These are phyloP conservation scores for Salix arbutifolia DNA, from an alignment of 345 rosid species.

Conservation along the genomic window DNA sequence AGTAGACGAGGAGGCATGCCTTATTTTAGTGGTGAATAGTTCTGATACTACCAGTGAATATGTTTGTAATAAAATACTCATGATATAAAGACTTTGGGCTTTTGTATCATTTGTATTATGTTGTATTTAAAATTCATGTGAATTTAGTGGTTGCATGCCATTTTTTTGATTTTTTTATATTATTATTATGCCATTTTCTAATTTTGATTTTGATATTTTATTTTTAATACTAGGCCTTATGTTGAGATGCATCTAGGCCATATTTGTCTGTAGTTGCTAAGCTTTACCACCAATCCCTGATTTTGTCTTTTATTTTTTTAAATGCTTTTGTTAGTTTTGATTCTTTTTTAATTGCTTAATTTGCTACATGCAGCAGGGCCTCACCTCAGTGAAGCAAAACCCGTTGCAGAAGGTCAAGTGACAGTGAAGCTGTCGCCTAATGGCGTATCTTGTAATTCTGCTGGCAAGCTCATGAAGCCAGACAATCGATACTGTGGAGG, in stretches of 20 bases:
- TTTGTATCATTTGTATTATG: neutral
- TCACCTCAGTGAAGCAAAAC: constrained; percentile 33
- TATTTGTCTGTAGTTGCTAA: neutral
- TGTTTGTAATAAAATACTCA: neutral
- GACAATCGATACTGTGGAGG: constrained; percentile 39
- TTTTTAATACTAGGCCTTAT: neutral
- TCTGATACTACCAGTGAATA: neutral
- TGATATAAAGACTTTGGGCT: neutral
- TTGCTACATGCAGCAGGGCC: constrained; percentile 30
- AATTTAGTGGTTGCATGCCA: neutral
- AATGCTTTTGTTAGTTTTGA: neutral
- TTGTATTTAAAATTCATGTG: neutral
- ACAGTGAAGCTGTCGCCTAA: constrained; percentile 12
- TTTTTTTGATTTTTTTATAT: neutral
- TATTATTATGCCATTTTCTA: neutral
- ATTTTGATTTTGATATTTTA: neutral
- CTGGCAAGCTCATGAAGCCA: constrained; percentile 25
- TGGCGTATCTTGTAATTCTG: constrained; percentile 30
- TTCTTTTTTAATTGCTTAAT: constrained; percentile 17
- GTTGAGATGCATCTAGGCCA: neutral
- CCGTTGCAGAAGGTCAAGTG: constrained; percentile 31
- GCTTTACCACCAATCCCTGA: neutral
- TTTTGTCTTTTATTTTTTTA: neutral
- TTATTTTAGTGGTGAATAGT: constrained; percentile 4
- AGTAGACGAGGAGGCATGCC: neutral